Base-by-base conservation (phyloP, 2,329 filamentous ascomycete species). In the Ascochyta pisi region DNA sequence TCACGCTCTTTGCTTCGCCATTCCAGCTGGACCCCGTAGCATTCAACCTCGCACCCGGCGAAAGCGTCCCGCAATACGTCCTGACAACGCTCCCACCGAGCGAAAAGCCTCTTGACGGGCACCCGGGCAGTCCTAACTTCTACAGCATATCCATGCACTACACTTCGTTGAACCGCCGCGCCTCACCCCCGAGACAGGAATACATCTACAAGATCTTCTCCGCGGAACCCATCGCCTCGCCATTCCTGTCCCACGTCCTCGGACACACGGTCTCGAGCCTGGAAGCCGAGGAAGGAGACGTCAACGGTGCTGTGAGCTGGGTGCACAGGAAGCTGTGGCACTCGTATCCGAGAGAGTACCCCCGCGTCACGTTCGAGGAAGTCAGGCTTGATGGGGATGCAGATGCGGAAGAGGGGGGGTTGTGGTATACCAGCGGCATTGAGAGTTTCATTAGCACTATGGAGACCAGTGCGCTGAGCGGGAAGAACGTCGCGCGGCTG, bases 391-490 rank as follows among this genome's bases (percentile, higher is more conserved):
- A 31, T 15, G 29, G 3, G 10, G 29, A 31, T 31, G 29, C 79
- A 88, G 60, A 73, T 97, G 6, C 5, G 15, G 44, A 42, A 3
- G 40, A 40, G 4, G 54, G 54, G 12, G 85, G 86, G 0, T 68
- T 94, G 13, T 95, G 83, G 83, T 88, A 88, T 65, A 87, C 85
- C 5, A 80, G 81, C 48, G 84, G 83, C 0, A 96, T 98, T 39
- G 94, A 98, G 77, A 89, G 89, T 64, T 97, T 99, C 73, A 96
- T 98, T 64, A 95, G 90, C 9, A 96, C 92, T 0, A 98, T 99
- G 95, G 95, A 99, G 81, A 97, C 95, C 6, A 96, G 88, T 73
- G 90, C 91, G 1, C 76, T 98, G 64, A 95, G 95, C 86, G 95
- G 95, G 0, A 91, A 85, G 83, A 95, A 95, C 70, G 87, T 95